These are phyloP conservation scores for Phyllostachys edulis DNA, from an alignment of 176 grass and related monocot species.

Conservation along the genomic window DNA sequence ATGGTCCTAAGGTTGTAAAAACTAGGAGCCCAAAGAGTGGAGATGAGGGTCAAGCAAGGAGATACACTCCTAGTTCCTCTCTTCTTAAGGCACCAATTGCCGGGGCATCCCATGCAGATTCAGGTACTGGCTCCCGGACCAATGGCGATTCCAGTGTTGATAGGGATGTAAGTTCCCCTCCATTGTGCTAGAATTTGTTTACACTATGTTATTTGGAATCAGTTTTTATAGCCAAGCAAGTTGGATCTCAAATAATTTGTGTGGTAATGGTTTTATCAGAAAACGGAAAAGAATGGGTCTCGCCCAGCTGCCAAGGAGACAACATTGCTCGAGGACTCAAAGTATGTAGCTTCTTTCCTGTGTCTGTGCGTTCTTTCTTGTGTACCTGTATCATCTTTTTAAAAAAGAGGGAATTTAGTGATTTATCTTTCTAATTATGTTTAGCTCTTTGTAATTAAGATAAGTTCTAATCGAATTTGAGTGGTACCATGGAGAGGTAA, in stretches of 20 bases:
- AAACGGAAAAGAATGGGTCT: conserved; percentile 29
- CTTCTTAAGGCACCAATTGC: conserved; percentile 29
- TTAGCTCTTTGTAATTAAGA: neutral
- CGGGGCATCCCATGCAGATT: neutral
- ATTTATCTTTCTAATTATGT: neutral
- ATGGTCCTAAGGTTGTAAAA: conserved; percentile 43
- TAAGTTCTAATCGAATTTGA: neutral
- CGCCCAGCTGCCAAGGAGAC: conserved; percentile 32
- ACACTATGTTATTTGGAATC: neutral
- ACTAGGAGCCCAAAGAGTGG: conserved; percentile 45
- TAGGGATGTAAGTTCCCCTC: conserved; percentile 33
- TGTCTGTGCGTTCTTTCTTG: neutral
- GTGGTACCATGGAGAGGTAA: neutral
- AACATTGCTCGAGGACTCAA: conserved; percentile 32
- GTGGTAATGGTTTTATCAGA: conserved; percentile 35
- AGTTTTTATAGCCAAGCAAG: neutral
- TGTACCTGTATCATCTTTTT: neutral
- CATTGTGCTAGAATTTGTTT: neutral
- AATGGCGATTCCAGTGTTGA: conserved; percentile 14
- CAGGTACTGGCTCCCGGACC: conserved; percentile 5
- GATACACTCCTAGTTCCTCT: conserved; percentile 27
- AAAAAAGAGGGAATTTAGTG: neutral
- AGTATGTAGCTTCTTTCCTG: conserved; percentile 39
- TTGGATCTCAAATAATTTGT: conserved; percentile 23
- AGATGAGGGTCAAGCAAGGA: conserved; percentile 41